Evolutionary conservation across 768 basidiomycete species (phyloP).

Genomic region (Boletus sensibilis): DNA sequence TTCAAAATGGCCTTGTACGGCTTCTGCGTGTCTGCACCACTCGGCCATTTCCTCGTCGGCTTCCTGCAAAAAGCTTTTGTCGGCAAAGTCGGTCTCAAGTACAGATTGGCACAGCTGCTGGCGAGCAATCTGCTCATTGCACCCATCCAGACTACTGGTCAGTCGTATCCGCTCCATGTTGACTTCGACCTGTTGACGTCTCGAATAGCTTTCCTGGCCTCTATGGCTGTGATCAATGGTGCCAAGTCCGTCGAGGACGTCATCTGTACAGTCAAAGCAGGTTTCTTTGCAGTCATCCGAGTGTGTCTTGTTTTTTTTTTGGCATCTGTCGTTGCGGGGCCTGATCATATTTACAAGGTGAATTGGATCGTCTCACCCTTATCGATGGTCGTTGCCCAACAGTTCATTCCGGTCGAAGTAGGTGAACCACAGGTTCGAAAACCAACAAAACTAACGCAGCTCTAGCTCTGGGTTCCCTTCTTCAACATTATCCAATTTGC

Average conservation of each 20-base stretch:
- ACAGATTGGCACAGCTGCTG: constrained; percentile 69
- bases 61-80: constrained; percentile 73
- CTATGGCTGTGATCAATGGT: constrained; percentile 83
- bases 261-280: constrained; percentile 62
- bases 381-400: constrained; percentile 74
- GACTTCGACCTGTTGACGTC: background rate
- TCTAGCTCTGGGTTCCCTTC: constrained; percentile 82
- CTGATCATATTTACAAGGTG: constrained; percentile 45
- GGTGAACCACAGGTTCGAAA: constrained; percentile 15
- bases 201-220: constrained; percentile 62
- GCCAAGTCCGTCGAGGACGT: constrained; percentile 66
- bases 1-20: constrained; percentile 85
- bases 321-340: background rate
- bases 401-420: constrained; percentile 74
- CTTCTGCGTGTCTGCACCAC: constrained; percentile 78
- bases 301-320: constrained; percentile 39
- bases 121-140: constrained; percentile 75
- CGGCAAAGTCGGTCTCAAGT: constrained; percentile 62
- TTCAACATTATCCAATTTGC: constrained; percentile 78
- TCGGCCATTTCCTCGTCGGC: constrained; percentile 74
- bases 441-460: constrained; percentile 1
- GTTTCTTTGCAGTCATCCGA: constrained; percentile 72
- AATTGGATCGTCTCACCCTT: constrained; percentile 79
- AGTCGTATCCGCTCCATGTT: constrained; percentile 21
- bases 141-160: constrained; percentile 70